A percentile compares a stretch with the other conserved stretches of the same genome.
Evolutionary conservation across 768 basidiomycete species (phyloP).

Genomic region (Amanita inopinata): DNA sequence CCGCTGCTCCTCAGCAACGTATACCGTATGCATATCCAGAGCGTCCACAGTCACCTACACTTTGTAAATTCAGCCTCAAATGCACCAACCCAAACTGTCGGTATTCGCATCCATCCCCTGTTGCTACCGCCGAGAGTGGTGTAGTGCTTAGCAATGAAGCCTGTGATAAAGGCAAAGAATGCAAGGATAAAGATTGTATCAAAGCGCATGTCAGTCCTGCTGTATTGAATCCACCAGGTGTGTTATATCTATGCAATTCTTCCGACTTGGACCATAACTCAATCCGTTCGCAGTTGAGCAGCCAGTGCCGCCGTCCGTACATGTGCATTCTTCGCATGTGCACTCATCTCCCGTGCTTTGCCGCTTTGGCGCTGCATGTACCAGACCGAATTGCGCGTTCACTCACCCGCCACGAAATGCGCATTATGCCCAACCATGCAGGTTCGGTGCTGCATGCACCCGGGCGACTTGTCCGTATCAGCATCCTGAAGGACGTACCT

Average conservation of each 20-base stretch:
- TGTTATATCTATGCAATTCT: slow-evolving; percentile 12
- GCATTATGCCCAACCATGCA: slow-evolving; percentile 46
- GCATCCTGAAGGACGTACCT: slow-evolving; percentile 80
- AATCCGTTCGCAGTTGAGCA: slow-evolving; percentile 24
- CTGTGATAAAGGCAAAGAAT: slow-evolving; percentile 82
- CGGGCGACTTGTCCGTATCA: slow-evolving; percentile 81
- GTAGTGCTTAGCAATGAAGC: slow-evolving; percentile 91
- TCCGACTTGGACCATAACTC: slow-evolving; percentile 11
- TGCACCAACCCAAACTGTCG: slow-evolving; percentile 87
- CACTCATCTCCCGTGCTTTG: slow-evolving; percentile 36
- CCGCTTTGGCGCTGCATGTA: slow-evolving; percentile 65
- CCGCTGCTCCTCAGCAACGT: slow-evolving; percentile 24
- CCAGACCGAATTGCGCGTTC: slow-evolving; percentile 60
- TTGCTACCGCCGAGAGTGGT: slow-evolving; percentile 90
- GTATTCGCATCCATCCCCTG: slow-evolving; percentile 94
- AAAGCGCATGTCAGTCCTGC: slow-evolving; percentile 90
- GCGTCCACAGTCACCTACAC: slow-evolving; percentile 75
- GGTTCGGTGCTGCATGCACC: slow-evolving; percentile 81
- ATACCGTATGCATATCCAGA: slow-evolving; percentile 54
- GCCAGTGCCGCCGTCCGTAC: slow-evolving; percentile 25
- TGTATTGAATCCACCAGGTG: slow-evolving; percentile 57
- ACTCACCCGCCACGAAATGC: slow-evolving; percentile 45
- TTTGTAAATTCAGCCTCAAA: slow-evolving; percentile 90
- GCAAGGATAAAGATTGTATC: slow-evolving; percentile 90
- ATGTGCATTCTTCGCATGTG: slow-evolving; percentile 19